These are phyloP conservation scores for Candida verbasci DNA, from an alignment of 805 yeast genomes.

Conservation along the genomic window DNA sequence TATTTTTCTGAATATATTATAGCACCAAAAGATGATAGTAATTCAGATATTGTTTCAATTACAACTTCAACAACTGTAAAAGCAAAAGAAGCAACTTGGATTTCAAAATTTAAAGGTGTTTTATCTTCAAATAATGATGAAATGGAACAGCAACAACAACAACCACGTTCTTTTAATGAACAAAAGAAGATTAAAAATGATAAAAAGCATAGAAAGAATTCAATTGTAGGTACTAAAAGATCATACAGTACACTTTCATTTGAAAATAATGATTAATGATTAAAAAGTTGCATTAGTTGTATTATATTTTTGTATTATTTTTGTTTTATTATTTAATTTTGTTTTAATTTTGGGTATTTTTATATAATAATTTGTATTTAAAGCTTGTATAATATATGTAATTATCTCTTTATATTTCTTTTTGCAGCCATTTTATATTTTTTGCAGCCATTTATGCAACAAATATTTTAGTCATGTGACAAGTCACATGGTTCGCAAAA, in stretches of 20 bases:
- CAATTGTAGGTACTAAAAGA: slow-evolving; percentile 4
- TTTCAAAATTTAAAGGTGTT: slow-evolving; percentile 4
- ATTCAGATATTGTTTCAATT: slow-evolving; percentile 3
- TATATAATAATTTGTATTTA: too few relatives aligned
- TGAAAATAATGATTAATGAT: slow-evolving; percentile 5
- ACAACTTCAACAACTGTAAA: neutral
- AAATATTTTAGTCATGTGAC: too few relatives aligned
- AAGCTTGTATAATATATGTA: too few relatives aligned
- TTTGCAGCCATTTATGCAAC: too few relatives aligned
- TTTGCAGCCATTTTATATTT: too few relatives aligned
- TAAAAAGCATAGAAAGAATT: neutral
- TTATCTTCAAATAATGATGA: neutral
- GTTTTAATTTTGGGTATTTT: too few relatives aligned
- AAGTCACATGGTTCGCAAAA: too few relatives aligned
- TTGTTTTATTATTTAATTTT: neutral
- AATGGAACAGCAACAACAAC: too few relatives aligned
- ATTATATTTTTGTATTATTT: neutral
- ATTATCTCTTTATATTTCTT: too few relatives aligned
- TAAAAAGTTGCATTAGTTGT: neutral
- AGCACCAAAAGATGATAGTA: slow-evolving; percentile 1
- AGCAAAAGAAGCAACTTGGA: slow-evolving; percentile 1
- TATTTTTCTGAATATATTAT: slow-evolving; percentile 7
- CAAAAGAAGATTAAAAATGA: neutral
- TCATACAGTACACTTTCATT: slow-evolving; percentile 7
- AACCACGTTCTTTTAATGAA: slow-evolving; percentile 1